Evolutionary conservation across 805 yeast genomes (phyloP).

Genomic region (Candida nemodendra): DNA sequence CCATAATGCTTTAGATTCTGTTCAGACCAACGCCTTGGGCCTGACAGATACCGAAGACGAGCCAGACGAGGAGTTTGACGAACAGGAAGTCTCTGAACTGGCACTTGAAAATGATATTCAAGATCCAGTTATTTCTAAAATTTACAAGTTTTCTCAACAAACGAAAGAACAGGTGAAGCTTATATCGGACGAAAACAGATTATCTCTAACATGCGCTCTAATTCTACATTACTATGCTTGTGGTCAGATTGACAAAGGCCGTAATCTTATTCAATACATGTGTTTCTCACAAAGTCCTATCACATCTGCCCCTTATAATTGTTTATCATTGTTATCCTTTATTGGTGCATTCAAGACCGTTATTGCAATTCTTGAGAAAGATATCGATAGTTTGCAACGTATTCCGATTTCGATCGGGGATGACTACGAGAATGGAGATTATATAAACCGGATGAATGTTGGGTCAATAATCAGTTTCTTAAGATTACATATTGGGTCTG

Average conservation of each 20-base stretch:
- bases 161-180: slow-evolving; percentile 13
- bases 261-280: slow-evolving; percentile 26
- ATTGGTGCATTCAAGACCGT: slow-evolving; percentile 28
- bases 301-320: slow-evolving; percentile 11
- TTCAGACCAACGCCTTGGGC: slow-evolving; percentile 5
- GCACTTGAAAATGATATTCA: slow-evolving; percentile 3
- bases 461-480: slow-evolving; percentile 25
- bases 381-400: slow-evolving; percentile 12
- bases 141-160: slow-evolving; percentile 15
- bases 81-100: slow-evolving; percentile 3
- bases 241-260: slow-evolving; percentile 21
- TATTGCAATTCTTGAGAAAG: slow-evolving; percentile 21
- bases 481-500: slow-evolving; percentile 25
- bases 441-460: slow-evolving; percentile 14
- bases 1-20: slow-evolving; percentile 12
- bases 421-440: neutral
- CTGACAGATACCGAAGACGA: slow-evolving; percentile 10
- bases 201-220: slow-evolving; percentile 30
- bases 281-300: slow-evolving; percentile 11
- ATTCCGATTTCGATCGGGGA: slow-evolving; percentile 4
- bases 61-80: slow-evolving; percentile 7
- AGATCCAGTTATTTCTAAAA: slow-evolving; percentile 13
- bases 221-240: slow-evolving; percentile 28
- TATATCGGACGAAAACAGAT: slow-evolving; percentile 30
- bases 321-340: slow-evolving; percentile 30